Base-by-base conservation (phyloP, 2,329 filamentous ascomycete species). In the Fonsecaea monophora region DNA sequence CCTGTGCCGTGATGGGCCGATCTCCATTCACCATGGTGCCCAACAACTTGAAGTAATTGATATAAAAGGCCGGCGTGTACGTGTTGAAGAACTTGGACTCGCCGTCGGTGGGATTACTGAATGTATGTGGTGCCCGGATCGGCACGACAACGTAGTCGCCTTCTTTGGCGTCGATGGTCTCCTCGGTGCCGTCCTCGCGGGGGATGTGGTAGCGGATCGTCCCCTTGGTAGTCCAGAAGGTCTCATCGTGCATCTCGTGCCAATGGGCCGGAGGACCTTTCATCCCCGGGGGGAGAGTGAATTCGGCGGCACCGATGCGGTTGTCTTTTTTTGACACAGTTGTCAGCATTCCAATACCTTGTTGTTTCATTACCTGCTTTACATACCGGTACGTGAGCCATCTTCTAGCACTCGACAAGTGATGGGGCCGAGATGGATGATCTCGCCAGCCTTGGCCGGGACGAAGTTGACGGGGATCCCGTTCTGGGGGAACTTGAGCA, bases 401-500 rank as follows among this genome's bases (percentile, higher is more conserved):
- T 50, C 45, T 50, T 50, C 45, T 5, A 50, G 8, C 8, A 50
- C n/a, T 9, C 45, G 45, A 50, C 45, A 50, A n/a, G 15, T 12
- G 8, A 50, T 15, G 3, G 10, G 10, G 2, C 45, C 45, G n/a
- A 50, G 45, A 30, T 50, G 8, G 45, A 50, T 50, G 45, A 50
- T n/a, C 8, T 50, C 45, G 45, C 45, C 45, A 9, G 10, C 45
- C 45, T 18, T 50, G 10, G 45, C 45, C 10, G 45, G 45, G 10
- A 50, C 45, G n/a, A 50, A 50, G 45, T 50, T 50, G 8, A 15
- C 45, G 25, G 45, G 45, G 80, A 82, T 21, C 76, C 82, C 0
- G 82, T 79, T 68, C 67, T 83, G 0, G 30, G 30, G 30, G 73
- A 68, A 10, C 45, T 65, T 10, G 61, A 67, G 35, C 77, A 32